Conservation (phyloP, 2,329 filamentous ascomycete genomes). For the Botryotinia convoluta region DNA sequence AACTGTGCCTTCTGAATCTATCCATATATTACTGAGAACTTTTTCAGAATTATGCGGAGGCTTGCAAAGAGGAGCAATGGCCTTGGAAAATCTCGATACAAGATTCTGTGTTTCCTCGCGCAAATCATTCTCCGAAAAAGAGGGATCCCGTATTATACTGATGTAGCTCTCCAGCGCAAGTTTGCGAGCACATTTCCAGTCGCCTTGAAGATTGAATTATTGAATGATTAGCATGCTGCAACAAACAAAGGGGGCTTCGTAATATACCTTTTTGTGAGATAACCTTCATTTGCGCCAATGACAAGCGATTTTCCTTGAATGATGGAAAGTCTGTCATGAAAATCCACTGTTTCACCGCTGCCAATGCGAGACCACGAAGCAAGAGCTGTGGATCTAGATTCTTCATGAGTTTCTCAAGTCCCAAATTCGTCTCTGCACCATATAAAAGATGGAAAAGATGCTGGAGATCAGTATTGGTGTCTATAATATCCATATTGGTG, state of each 20-base stretch:
- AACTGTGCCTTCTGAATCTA: neutral
- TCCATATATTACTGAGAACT: neutral
- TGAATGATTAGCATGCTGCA: neutral
- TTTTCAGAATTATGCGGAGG: slow-evolving; percentile 3
- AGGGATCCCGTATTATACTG: neutral
- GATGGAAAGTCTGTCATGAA: neutral
- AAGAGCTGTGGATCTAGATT: slow-evolving; percentile 1
- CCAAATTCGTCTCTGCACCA: neutral
- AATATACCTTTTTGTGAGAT: neutral
- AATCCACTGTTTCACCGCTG: neutral
- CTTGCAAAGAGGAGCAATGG: neutral
- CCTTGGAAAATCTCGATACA: neutral
- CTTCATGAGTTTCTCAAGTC: neutral
- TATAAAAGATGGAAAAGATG: neutral
- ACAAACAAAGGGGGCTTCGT: neutral
- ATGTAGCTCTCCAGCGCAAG: slow-evolving; percentile 3
- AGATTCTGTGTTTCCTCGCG: neutral
- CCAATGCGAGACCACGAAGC: neutral
- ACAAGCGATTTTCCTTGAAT: neutral
- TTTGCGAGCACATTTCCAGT: slow-evolving; percentile 1
- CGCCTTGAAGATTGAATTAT: neutral
- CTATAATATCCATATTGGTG: neutral
- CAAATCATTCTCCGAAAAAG: neutral
- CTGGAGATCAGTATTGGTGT: neutral
- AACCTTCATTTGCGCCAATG: neutral